These are phyloP conservation scores for Atkinsonella hypoxylon DNA, from an alignment of 2,329 filamentous ascomycete genomes.

Conservation along the genomic window DNA sequence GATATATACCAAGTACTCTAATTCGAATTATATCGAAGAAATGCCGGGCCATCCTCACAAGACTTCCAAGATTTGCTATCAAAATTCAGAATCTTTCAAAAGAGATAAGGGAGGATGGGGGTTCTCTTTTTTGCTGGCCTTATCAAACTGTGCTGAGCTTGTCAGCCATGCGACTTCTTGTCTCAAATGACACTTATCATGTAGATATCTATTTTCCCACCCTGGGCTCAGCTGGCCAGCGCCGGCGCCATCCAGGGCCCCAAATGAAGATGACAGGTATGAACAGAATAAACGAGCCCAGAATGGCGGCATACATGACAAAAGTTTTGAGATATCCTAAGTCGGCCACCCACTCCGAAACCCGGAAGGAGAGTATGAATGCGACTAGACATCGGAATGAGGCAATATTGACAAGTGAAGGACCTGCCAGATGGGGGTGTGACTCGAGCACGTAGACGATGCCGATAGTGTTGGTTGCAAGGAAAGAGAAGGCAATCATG, in stretches of 20 bases:
- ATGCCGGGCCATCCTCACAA: no score
- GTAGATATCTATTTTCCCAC: neutral
- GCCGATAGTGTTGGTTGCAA: conserved; percentile 4
- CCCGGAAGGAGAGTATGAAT: conserved; percentile 3
- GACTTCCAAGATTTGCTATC: no score
- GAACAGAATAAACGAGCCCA: neutral
- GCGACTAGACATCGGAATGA: conserved; percentile 1
- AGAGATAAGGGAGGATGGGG: no score
- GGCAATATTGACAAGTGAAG: conserved; percentile 2
- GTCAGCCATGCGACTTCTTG: no score
- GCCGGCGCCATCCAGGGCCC: neutral
- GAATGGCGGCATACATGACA: neutral
- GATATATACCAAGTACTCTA: no score
- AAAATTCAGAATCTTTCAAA: no score
- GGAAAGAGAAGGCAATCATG: conserved; percentile 3
- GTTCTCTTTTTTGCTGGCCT: no score
- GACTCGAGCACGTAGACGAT: conserved; percentile 4
- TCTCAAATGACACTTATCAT: no score
- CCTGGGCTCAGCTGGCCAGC: conserved; percentile 12
- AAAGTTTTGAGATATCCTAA: conserved; percentile 2
- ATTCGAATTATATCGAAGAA: no score
- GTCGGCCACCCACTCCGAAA: conserved; percentile 4
- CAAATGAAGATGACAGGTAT: neutral
- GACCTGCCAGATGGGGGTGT: neutral
- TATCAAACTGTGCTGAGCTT: no score